A percentile compares a stretch with the other conserved stretches of the same genome.
Evolutionary conservation across 305 asterid species (phyloP).

Genomic region (Solanum hybrid): DNA sequence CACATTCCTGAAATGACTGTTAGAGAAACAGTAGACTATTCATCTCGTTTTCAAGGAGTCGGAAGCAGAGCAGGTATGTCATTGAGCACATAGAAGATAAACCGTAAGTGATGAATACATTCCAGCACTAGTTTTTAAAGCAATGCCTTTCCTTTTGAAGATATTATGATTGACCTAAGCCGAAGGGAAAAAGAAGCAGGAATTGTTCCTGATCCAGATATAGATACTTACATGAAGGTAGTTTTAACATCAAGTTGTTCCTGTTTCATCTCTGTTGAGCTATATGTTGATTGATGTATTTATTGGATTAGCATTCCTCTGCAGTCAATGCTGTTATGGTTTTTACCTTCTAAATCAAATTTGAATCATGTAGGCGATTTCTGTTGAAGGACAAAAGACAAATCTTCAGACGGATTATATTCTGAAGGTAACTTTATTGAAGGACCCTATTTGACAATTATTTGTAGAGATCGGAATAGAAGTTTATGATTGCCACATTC

Average conservation of each 20-base stretch:
- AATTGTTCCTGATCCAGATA: constrained; percentile 62
- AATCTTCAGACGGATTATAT: constrained; percentile 72
- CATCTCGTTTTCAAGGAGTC: constrained; percentile 65
- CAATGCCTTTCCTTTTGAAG: constrained; percentile 19
- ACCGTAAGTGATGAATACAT: neutral
- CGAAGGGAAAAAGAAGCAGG: constrained; percentile 63
- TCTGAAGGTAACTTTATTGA: constrained; percentile 13
- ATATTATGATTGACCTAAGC: constrained; percentile 52
- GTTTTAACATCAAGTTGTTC: neutral
- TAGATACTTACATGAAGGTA: constrained; percentile 86
- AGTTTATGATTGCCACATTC: neutral
- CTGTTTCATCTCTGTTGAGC: neutral
- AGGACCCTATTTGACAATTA: neutral
- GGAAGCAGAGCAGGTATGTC: constrained; percentile 64
- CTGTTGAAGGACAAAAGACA: constrained; percentile 58
- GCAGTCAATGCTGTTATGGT: neutral
- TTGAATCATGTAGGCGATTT: constrained; percentile 46
- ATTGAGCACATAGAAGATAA: neutral
- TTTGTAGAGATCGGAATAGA: neutral
- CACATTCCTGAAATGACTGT: constrained; percentile 81
- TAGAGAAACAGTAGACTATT: constrained; percentile 67
- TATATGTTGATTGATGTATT: neutral
- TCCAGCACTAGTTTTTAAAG: neutral
- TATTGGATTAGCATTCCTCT: neutral
- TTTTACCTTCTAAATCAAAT: neutral